Evolutionary conservation across 108 stramenopile genomes (phyloP).

Genomic region (Nitzschia palea): DNA sequence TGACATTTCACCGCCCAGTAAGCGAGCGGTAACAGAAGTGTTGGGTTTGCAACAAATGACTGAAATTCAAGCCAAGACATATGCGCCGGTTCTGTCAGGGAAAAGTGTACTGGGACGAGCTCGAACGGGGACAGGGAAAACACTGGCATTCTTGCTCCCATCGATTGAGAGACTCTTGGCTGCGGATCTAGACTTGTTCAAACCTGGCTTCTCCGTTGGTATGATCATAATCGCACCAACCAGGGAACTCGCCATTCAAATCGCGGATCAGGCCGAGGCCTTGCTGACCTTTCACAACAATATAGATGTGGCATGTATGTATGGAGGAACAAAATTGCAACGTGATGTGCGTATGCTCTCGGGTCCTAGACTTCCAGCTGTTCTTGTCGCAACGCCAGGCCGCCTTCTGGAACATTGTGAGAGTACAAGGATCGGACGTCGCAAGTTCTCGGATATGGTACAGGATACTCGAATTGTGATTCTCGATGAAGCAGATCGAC

Average conservation of each 20-base stretch:
- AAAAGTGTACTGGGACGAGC: conserved; percentile 85
- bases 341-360: conserved; percentile 56
- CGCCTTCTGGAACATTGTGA: conserved; percentile 84
- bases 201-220: conserved; percentile 68
- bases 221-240: conserved; percentile 90
- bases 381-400: conserved; percentile 92
- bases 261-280: conserved; percentile 77
- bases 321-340: conserved; percentile 84
- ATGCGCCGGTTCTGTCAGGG: conserved; percentile 55
- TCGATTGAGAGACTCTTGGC: conserved; percentile 57
- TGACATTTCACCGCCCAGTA: conserved; percentile 34
- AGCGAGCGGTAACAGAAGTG: conserved; percentile 35
- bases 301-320: conserved; percentile 45
- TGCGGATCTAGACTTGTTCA: conserved; percentile 25
- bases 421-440: conserved; percentile 28
- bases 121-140: conserved; percentile 84
- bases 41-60: conserved; percentile 74
- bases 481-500: conserved; percentile 94
- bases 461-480: conserved; percentile 63
- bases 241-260: conserved; percentile 91
- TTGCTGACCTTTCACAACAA: conserved; percentile 45
- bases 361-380: conserved; percentile 40
- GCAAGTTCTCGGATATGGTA: conserved; percentile 47
- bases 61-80: conserved; percentile 78
- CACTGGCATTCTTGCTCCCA: conserved; percentile 95